phyloP scores from a whole-genome alignment of 2,329 filamentous ascomycete species.

The Calonectria montana region DNA sequence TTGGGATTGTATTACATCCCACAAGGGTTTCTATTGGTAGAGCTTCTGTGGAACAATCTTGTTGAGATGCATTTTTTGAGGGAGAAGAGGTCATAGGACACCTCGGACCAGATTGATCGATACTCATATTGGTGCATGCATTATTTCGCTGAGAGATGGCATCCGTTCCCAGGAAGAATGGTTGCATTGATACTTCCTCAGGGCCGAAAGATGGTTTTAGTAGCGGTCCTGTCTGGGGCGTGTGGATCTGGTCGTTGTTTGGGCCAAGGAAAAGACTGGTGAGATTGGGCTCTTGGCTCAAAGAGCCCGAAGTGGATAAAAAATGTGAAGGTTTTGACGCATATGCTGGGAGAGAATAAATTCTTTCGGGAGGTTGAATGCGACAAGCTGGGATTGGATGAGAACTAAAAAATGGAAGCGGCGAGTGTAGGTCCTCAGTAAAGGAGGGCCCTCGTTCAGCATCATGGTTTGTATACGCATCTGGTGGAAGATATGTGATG shows the following conservation, averaged over 20 bases:
- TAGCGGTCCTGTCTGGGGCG: constrained; percentile 43
- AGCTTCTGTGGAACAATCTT: not conserved
- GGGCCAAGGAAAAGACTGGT: constrained; percentile 36
- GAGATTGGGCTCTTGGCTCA: constrained; percentile 34
- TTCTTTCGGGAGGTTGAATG: constrained; percentile 21
- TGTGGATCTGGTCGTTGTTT: constrained; percentile 25
- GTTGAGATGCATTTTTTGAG: not conserved
- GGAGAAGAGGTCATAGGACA: not conserved
- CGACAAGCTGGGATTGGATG: not conserved
- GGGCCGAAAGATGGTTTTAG: constrained; percentile 35
- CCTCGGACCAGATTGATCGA: not conserved
- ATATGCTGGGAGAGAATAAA: constrained; percentile 23
- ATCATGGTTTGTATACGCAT: not conserved
- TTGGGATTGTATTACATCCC: no score
- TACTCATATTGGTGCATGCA: not conserved
- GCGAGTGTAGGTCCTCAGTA: constrained; percentile 27
- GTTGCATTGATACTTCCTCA: not conserved
- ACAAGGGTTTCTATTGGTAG: no score
- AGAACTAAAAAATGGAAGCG: constrained; percentile 1
- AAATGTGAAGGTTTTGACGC: not conserved
- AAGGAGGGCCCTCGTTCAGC: constrained; percentile 18
- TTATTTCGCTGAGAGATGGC: not conserved
- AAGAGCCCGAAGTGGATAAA: not conserved
- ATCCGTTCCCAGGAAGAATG: not conserved
- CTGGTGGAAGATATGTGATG: constrained; percentile 27